Evolutionary conservation across 2,329 filamentous ascomycete genomes (phyloP), one percentile per base, ranked within the genome.

Genomic region (Fusarium sp.): DNA sequence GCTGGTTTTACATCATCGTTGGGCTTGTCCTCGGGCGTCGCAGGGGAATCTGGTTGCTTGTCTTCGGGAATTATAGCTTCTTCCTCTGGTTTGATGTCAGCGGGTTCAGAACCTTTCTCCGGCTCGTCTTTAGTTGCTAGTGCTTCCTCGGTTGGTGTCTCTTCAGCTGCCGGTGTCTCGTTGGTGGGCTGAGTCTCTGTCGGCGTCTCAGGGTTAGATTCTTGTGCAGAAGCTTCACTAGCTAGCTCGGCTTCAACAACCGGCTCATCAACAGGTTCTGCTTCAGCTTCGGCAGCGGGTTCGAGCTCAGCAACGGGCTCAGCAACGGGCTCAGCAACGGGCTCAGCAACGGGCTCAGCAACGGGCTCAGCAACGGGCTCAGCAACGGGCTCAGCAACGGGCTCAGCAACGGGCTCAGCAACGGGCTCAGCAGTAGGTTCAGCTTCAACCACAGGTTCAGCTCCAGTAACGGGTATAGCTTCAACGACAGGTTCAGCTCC

Each of bases 1-100:
- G 30, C 37, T 51, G 60, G 56, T 49, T 57, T 62, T 40, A 48
- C 51, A 35, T 71, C 64, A 51, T 66, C 41, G 53, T 37, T 51
- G 19, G 67, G 28, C 35, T 67, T 59, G 9, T 56, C 67, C 28
- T 50, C 60, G 40, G 54, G 49, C 28, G 51, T 43, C 30, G 40
- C 24, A 40, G 56, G 45, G 19, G 54, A 37, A 47, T 70, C 62
- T 20, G 41, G 32, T 41, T 62, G 65, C 17, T 60, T 53, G 24
- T 69, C 54, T 39, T 73, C 56, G 48, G 52, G 37, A 37, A 51
- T 37, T 30, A 45, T 67, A 17, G 55, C 53, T 60, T 66, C 65
- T 44, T 67, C 50, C 50, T 43, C 56, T 55, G 41, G 46, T 55
- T 50, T 51, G 43, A 35, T 45, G 61, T 70, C 67, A 68, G 67